Evolutionary conservation across 805 yeast species (phyloP), one percentile per base, ranked within the genome.

Genomic region (Zygosaccharomyces kombuchaensis): DNA sequence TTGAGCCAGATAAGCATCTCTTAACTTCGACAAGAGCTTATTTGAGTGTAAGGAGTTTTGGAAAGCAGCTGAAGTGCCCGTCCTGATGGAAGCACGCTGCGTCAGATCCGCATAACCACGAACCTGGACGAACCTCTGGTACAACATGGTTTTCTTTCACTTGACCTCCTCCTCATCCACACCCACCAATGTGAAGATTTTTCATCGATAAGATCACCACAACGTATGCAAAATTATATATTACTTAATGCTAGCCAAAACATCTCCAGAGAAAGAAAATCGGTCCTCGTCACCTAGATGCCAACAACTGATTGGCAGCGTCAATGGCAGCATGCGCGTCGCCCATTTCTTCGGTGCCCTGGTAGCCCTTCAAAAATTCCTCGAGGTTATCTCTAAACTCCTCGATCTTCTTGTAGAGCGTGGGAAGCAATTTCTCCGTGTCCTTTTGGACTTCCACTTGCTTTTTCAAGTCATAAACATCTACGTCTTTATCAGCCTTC

Each of bases 391-490:
- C 62, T 17, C 59, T 57, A 36, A 73, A 69, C 40, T 74, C 68
- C 16, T 55, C 51, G 35, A 78, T 66, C 54, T 75, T 72, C 40
- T 60, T 63, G 47, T 67, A 68, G 25, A 80, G 59, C 17, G 72
- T 73, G 1, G 82, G 82, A 14, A 77, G 57, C 57, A 80, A 69
- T 44, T 74, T 70, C 42, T 71, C 67, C 10, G 82, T 78, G 51
- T 80, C 85, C n/a, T 72, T 69, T 16, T 75, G 62, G 1, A 80
- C 77, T 53, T 75, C 78, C 6, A 66, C 68, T 58, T 67, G 76
- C 52, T 72, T 72, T 65, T 81, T 83, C 53, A 84, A 62, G 45
- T 83, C 89, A 57, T 83, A 84, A 45, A 77, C 79, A 55, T 83
- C 89, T 3, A 73, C 76, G 19, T 71, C 64, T 8, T 53, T 40